Conservation (phyloP, 345 rosid genomes). For the Geranium rotundifolium region DNA sequence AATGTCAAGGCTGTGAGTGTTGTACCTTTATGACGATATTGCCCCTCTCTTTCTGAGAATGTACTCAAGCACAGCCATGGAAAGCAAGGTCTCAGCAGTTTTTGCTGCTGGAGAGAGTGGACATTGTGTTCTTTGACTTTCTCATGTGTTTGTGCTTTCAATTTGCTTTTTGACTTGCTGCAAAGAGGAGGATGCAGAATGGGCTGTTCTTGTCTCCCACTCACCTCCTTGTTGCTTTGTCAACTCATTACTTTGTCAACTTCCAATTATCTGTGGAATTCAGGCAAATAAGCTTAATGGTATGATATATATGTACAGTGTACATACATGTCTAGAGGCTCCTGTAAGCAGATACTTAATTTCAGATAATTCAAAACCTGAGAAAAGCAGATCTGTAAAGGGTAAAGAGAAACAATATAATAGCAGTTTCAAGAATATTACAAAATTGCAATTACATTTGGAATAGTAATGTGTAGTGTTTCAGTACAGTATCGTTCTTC, state of each 20-base stretch:
- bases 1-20: not conserved
- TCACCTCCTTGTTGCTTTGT: slow-evolving; percentile 10
- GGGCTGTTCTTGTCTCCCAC: slow-evolving; percentile 28
- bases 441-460: not conserved
- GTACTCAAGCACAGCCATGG: slow-evolving; percentile 2
- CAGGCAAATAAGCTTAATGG: no score
- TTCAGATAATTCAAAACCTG: no score
- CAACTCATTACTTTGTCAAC: slow-evolving; percentile 8
- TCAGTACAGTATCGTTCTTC: not conserved
- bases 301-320: no score
- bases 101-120: not conserved
- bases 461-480: not conserved
- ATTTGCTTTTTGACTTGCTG: slow-evolving; percentile 20
- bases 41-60: not conserved
- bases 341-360: no score
- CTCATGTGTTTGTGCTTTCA: not conserved
- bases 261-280: not conserved
- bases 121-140: slow-evolving; percentile 5
- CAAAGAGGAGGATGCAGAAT: slow-evolving; percentile 9
- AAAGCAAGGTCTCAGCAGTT: not conserved
- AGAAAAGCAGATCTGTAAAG: no score
- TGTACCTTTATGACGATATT: not conserved
- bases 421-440: no score
- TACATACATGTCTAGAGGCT: no score
- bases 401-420: no score